A percentile compares a stretch with the other conserved stretches of the same genome.
These are phyloP conservation scores for Syzygium aromaticum DNA, from an alignment of 345 rosid species.

Conservation along the genomic window DNA sequence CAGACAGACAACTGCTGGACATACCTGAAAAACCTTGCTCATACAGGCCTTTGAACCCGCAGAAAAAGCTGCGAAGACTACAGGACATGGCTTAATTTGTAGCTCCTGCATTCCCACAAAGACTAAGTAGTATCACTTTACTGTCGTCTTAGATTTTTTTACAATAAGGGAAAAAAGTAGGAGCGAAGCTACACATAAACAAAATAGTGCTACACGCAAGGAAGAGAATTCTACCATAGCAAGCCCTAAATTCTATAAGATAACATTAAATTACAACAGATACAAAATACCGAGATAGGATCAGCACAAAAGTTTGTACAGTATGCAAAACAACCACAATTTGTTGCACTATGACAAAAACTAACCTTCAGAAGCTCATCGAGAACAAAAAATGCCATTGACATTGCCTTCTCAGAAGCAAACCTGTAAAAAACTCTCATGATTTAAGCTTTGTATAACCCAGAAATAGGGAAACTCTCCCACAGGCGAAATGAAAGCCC, in stretches of 20 bases:
- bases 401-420: slow-evolving; percentile 65
- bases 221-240: not conserved
- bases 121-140: not conserved
- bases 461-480: not conserved
- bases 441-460: not conserved
- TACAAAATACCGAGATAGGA: not conserved
- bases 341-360: not conserved
- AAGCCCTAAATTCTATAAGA: not conserved
- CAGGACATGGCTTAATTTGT: slow-evolving; percentile 46
- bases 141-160: not conserved
- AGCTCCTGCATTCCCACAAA: slow-evolving; percentile 4
- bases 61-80: slow-evolving; percentile 73
- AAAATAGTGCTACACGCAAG: not conserved
- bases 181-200: not conserved
- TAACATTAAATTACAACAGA: not conserved
- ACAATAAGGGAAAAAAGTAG: not conserved
- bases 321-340: not conserved
- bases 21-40: slow-evolving; percentile 84
- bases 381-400: slow-evolving; percentile 61
- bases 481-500: not conserved
- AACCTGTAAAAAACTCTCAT: slow-evolving; percentile 40
- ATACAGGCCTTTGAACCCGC: slow-evolving; percentile 88
- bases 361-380: slow-evolving; percentile 69
- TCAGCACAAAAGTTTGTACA: not conserved
- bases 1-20: not conserved